These are phyloP conservation scores for Alternaria sp. DNA, from an alignment of 2,329 filamentous ascomycete genomes.

Conservation along the genomic window DNA sequence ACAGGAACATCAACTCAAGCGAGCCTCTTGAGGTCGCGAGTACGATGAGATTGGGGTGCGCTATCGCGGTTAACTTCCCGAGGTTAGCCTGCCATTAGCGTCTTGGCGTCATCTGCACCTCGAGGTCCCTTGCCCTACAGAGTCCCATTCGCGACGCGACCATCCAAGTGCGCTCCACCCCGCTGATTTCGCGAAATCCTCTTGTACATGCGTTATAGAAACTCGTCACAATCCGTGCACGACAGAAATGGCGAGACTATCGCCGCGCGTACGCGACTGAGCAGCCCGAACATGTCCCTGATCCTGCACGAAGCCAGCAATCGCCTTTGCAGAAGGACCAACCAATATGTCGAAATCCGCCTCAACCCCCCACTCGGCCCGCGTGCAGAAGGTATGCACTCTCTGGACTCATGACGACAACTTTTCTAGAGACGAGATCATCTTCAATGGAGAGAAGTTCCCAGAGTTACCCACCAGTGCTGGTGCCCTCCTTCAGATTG, in stretches of 20 bases:
- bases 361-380: constrained; percentile 28
- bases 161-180: neutral
- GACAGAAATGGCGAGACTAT: constrained; percentile 1
- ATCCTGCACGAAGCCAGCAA: constrained; percentile 3
- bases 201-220: neutral
- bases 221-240: neutral
- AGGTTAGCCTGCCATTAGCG: neutral
- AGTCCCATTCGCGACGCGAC: neutral
- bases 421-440: constrained; percentile 77
- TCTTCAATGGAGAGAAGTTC: constrained; percentile 77
- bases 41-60: neutral
- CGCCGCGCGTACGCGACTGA: constrained; percentile 1
- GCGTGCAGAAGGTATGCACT: constrained; percentile 54
- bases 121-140: neutral
- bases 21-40: too few species aligned
- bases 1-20: too few species aligned
- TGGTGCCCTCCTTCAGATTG: constrained; percentile 76
- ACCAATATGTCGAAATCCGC: constrained; percentile 41
- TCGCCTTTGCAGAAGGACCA: neutral
- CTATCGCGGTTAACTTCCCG: neutral
- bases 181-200: neutral
- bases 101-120: constrained; percentile 11
- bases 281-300: constrained; percentile 2
- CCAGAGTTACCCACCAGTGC: constrained; percentile 66
- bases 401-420: constrained; percentile 72